Evolutionary conservation across 208 protist genomes (phyloP), one percentile per base, ranked within the genome.

Genomic region (Novymonas esmeraldas): DNA sequence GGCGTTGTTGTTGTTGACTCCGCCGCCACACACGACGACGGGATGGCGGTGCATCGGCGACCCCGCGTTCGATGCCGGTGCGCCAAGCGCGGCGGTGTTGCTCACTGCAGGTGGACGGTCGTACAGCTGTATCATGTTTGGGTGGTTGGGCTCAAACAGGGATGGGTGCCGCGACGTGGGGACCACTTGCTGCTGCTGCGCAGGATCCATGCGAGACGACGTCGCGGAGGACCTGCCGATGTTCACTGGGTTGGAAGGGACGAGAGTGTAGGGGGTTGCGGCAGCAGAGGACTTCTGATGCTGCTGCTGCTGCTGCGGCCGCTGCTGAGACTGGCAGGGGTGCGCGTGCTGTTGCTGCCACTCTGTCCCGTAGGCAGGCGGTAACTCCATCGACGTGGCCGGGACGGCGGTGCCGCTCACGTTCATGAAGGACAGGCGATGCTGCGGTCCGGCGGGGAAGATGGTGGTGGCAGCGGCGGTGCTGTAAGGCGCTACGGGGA

Each of bases 251-350:
- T 10, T 38, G 29, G 6, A 38, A 22, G 16, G 46, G 48, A 45
- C 57, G 56, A 20, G 62, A 44, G 46, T 59, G 49, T 10, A 65
- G 39, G n/a, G 50, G 62, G 22, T 49, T 64, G 41, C 16, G 14
- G 66, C 42, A 33, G 33, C 55, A n/a, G 13, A 49, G 56, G 2
- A 20, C 31, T 2, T n/a, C n/a, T n/a, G n/a, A n/a, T n/a, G n/a
- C n/a, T 50, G 39, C 20, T 68, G 62, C 51, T 58, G 49, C 14
- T 46, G 41, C 39, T 58, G 59, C 51, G 42, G 66, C 41, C 51
- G 58, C 49, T 54, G 39, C 36, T 61, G 56, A 28, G 9, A 24
- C 34, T 20, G 46, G 11, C 26, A 38, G 20, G 18, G 57, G 10
- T 49, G 49, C 6, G 29, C 18, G 26, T 28, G 14, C 11, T 39